Conservation (phyloP, 306 rosid species). For the Cucumis melo region DNA sequence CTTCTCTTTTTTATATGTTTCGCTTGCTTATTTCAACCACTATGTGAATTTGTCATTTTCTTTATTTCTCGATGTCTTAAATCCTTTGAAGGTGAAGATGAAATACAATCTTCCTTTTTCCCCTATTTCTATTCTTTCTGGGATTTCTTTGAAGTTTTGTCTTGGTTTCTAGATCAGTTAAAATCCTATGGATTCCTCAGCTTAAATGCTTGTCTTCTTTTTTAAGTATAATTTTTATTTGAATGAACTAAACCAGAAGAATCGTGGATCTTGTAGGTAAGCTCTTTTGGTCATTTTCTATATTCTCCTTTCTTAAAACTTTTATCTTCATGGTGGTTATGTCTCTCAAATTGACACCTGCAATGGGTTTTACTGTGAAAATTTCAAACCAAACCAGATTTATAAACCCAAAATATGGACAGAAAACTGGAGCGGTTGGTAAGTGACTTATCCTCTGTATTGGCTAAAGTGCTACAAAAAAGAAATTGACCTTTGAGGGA, state of each 20-base stretch:
- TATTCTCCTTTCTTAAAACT: background rate
- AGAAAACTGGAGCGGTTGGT: slow-evolving; percentile 93
- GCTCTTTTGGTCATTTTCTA: background rate
- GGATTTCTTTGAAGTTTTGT: background rate
- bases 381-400: slow-evolving; percentile 53
- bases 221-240: background rate
- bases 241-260: background rate
- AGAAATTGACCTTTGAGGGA: background rate
- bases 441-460: slow-evolving; percentile 8
- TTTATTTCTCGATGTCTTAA: background rate
- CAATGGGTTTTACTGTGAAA: slow-evolving; percentile 93
- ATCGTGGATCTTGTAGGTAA: background rate
- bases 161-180: background rate
- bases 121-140: background rate
- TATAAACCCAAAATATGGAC: slow-evolving; percentile 94
- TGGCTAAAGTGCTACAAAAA: background rate
- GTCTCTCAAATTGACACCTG: slow-evolving; percentile 65
- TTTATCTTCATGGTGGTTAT: background rate
- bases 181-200: background rate
- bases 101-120: background rate
- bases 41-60: background rate
- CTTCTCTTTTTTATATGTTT: background rate
- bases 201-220: background rate
- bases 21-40: background rate
- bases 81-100: background rate